These are phyloP conservation scores for Phaseolus coccineus DNA, from an alignment of 331 rosid genomes.

Conservation along the genomic window DNA sequence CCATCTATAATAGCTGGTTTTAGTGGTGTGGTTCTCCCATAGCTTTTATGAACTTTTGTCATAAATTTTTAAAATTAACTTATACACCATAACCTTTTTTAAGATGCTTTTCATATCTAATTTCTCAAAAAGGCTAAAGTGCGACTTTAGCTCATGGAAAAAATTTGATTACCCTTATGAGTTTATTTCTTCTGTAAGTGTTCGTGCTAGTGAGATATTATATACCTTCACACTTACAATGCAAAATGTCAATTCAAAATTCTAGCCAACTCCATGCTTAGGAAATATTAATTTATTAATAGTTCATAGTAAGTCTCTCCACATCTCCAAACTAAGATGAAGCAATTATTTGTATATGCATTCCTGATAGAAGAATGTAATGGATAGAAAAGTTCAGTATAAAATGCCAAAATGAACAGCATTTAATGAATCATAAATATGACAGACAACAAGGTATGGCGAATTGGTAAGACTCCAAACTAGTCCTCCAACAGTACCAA, in stretches of 20 bases:
- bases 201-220: no score
- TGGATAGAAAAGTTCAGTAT: constrained; percentile 7
- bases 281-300: neutral
- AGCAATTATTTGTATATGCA: neutral
- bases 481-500: constrained; percentile 28
- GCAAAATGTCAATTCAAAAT: neutral
- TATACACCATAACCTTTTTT: neutral
- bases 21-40: no score
- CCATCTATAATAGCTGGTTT: no score
- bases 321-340: neutral
- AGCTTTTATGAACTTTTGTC: no score
- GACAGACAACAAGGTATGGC: neutral
- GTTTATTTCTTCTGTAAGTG: neutral
- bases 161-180: neutral
- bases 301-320: neutral
- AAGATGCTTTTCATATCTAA: neutral
- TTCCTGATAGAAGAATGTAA: constrained; percentile 13
- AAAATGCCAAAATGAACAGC: neutral
- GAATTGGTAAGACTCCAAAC: constrained; percentile 7
- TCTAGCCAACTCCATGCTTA: neutral
- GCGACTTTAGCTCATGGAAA: neutral
- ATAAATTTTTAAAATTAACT: neutral
- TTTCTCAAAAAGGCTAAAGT: neutral
- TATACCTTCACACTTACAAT: neutral
- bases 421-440: constrained; percentile 3